Evolutionary conservation across 179 eudicot genomes (phyloP), one percentile per base, ranked within the genome.

Genomic region (Spergularia azorica): DNA sequence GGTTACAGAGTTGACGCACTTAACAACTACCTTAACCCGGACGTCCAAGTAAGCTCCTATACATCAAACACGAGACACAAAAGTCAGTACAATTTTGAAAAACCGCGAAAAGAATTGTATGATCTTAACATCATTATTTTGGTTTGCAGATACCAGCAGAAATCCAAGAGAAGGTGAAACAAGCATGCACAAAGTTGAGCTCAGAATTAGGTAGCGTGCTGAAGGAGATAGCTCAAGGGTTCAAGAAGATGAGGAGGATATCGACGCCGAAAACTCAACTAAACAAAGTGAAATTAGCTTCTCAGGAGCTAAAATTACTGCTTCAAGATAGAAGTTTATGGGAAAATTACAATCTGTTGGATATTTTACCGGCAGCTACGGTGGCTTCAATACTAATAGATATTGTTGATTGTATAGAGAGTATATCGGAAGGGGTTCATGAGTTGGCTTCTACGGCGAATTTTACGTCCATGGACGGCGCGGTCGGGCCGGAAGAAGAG

Each of bases 1-100:
- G 82, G 82, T 18, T 82, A 74, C 52, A 64, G 77, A 57, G n/a
- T 78, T 20, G 81, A 82, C 64, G 77, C 85, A 14, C 82, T 82
- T 18, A 75, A 82, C 71, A 70, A 18, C n/a, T 38, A 79, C 65
- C 84, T 82, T 12, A 26, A 82, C 32, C 67, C 78, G 12, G 39
- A 73, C 43, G 59, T 56, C 32, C 77, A 81, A 62, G 84, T 77
- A 67, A 38, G 71, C 17, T 36, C 3, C 14, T 0, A n/a, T 39
- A 66, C 26, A 6, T 58, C 5, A n/a, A 15, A 58, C 62, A 58
- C 63, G 20, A 12, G 2, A 20, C 9, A 32, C 21, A 78, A 61
- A 61, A 7, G 5, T 20, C 20, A 20, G 0, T 3, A 82, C 9
- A 7, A 4, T 3, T 60, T 1, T 5, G 6, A 60, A 7, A 20